phyloP scores from a whole-genome alignment of 345 rosid species.

The Aquilaria malaccensis region DNA sequence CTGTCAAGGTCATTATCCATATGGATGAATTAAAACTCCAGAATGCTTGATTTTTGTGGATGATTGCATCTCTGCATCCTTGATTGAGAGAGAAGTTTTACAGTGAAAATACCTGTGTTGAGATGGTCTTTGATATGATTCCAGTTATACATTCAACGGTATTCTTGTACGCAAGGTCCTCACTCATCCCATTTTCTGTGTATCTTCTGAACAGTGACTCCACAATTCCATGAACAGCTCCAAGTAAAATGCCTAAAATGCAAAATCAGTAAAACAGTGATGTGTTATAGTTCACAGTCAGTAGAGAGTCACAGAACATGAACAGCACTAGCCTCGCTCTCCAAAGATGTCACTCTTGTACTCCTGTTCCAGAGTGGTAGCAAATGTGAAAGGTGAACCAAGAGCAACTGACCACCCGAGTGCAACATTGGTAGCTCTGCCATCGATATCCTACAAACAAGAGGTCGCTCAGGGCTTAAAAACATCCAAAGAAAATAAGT shows the following conservation, averaged over 20 bases:
- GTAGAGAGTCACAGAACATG: not conserved
- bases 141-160: conserved; percentile 94
- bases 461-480: not conserved
- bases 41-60: not conserved
- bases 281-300: not conserved
- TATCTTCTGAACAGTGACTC: conserved; percentile 77
- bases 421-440: conserved; percentile 84
- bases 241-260: conserved; percentile 66
- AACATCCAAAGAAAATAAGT: not conserved
- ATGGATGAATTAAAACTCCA: too few species aligned
- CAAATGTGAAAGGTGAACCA: conserved; percentile 90
- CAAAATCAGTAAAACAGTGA: not conserved
- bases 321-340: conserved; percentile 59
- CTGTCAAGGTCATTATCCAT: not conserved
- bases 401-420: conserved; percentile 92
- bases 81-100: not conserved
- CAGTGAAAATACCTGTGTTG: conserved; percentile 49
- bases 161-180: conserved; percentile 72
- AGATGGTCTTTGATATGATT: conserved; percentile 65
- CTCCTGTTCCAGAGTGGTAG: conserved; percentile 84
- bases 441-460: conserved; percentile 69
- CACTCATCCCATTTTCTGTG: conserved; percentile 72
- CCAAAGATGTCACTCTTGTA: conserved; percentile 96
- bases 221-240: conserved; percentile 86
- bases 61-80: not conserved